These are phyloP conservation scores for Cephaloascus fragrans DNA, from an alignment of 805 yeast genomes.

Conservation along the genomic window DNA sequence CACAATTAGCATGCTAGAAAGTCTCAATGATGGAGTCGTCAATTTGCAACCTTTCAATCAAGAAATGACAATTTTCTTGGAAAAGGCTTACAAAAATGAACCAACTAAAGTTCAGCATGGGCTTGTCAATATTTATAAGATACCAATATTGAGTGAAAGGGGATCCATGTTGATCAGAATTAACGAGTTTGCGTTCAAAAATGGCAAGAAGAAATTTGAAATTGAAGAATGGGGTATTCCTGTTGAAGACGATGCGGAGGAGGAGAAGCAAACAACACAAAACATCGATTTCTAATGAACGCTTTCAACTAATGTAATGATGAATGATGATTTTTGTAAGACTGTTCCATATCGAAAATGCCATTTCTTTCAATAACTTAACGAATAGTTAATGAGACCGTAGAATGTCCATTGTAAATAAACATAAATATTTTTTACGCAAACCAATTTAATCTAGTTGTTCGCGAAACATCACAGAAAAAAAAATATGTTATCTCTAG, in stretches of 20 bases:
- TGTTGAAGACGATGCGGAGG: slow-evolving; percentile 68
- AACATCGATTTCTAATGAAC: slow-evolving; percentile 2
- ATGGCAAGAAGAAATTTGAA: slow-evolving; percentile 75
- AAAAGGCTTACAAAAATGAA: slow-evolving; percentile 58
- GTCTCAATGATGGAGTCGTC: slow-evolving; percentile 54
- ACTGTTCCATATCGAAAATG: too few relatives aligned
- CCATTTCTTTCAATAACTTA: too few relatives aligned
- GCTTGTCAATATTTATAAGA: slow-evolving; percentile 60
- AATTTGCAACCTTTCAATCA: slow-evolving; percentile 78
- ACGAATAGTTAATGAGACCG: too few relatives aligned
- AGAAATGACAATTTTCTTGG: slow-evolving; percentile 55
- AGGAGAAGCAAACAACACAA: slow-evolving; percentile 5
- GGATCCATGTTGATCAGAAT: slow-evolving; percentile 72
- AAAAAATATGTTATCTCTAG: too few relatives aligned
- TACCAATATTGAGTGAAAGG: slow-evolving; percentile 62
- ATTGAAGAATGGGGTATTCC: slow-evolving; percentile 97
- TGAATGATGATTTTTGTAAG: too few relatives aligned
- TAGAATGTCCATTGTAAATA: too few relatives aligned
- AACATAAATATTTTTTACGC: too few relatives aligned
- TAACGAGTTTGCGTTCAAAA: slow-evolving; percentile 79
- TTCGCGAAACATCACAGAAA: too few relatives aligned
- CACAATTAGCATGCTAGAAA: slow-evolving; percentile 40
- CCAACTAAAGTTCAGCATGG: slow-evolving; percentile 83
- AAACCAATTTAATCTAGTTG: too few relatives aligned
- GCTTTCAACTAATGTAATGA: too few relatives aligned